Base-by-base conservation (phyloP, 352 stramenopile genomes). In the Phytophthora syringae region DNA sequence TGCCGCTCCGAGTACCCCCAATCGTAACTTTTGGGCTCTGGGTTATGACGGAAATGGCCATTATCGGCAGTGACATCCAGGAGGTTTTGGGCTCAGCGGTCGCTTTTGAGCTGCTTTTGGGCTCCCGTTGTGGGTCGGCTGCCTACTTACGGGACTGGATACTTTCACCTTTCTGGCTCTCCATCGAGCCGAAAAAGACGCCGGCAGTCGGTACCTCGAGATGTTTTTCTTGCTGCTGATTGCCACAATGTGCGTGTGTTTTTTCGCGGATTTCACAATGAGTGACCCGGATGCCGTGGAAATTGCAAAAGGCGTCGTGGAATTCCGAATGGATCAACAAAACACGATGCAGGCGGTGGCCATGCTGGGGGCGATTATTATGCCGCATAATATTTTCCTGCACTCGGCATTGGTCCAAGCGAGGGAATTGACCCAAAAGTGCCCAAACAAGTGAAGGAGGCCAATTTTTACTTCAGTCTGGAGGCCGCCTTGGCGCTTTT, bases 311-410 rank as follows among this genome's bases (percentile, higher is more conserved):
- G 93, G 90, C 22, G 85, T 97, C 51, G 39, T 86, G 0, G 75
- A 82, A 25, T 87, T 88, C n/a, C 60, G 68, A 3, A 69, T 94
- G 57, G 70, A 79, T 58, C 67, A 77, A 40, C 82, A 81, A 65
- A 91, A 86, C 52, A 81, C 71, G 56, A 80, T 81, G 57, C 64
- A 80, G 58, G 84, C 76, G 22, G 89, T 95, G 28, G 86, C 79
- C 7, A 96, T 95, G 57, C 60, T 98, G 1, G 89, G 91, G 30
- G 73, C 88, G 9, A 91, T 97, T n/a, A 95, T 98, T 71, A 98
- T 98, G 92, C 95, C 95, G 0, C 93, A 98, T 76, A 98, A 98
- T 60, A 74, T 98, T 12, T 98, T 97, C 56, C 76, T 98, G 21
- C 95, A 98, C 65, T 97, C 91, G 11, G 95, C 86, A 15, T 76